These are phyloP conservation scores for Hordeum pubiflorum DNA, from an alignment of 202 grass and related monocot genomes.

Conservation along the genomic window DNA sequence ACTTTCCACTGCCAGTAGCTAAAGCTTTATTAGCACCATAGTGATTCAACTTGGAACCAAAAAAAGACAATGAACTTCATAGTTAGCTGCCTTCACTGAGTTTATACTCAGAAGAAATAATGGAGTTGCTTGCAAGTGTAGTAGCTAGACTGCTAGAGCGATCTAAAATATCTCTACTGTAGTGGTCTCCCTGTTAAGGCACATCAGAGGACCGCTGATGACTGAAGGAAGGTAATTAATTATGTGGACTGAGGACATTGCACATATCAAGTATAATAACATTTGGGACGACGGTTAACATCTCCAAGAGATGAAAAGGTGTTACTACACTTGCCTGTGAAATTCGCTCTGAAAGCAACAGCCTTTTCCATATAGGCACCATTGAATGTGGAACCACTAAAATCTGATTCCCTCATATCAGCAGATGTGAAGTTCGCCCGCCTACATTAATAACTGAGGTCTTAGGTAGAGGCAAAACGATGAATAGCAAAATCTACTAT, in stretches of 20 bases:
- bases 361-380: constrained; percentile 98
- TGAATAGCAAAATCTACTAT: not conserved
- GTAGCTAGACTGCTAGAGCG: not conserved
- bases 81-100: not conserved
- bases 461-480: constrained; percentile 15
- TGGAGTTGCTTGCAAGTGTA: not conserved
- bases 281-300: not conserved
- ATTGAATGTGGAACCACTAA: constrained; percentile 97
- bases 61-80: not conserved
- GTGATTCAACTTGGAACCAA: not conserved
- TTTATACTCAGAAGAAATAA: not conserved
- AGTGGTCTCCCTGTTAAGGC: not conserved
- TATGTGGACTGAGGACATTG: constrained; percentile 3
- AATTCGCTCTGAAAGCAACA: constrained; percentile 95
- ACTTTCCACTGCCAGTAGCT: not conserved
- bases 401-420: constrained; percentile 95
- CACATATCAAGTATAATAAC: not conserved
- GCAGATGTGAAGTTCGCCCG: constrained; percentile 89
- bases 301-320: not conserved
- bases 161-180: constrained; percentile 10
- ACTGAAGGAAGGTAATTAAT: constrained; percentile 16
- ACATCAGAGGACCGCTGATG: not conserved
- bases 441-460: constrained; percentile 37
- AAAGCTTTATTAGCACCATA: not conserved
- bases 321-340: constrained; percentile 49